Conservation (phyloP, 495 filamentous ascomycete species). For the Viridothelium virens region DNA sequence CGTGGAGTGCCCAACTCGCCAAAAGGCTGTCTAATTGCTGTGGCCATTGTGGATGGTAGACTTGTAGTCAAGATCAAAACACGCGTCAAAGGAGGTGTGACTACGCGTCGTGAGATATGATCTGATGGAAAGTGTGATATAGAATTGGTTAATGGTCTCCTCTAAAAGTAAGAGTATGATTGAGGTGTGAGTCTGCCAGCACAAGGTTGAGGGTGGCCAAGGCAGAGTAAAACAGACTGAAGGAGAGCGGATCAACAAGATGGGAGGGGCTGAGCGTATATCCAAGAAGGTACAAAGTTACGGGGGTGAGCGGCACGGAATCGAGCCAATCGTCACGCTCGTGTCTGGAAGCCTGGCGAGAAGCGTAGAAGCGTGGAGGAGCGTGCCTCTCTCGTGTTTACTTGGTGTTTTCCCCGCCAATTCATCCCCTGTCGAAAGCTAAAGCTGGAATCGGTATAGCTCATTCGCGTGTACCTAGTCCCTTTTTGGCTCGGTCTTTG, state of each 20-base stretch:
- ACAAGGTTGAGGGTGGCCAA: not conserved
- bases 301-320: not conserved
- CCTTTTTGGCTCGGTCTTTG: not conserved
- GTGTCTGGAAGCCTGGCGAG: not conserved
- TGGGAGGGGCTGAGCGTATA: slow-evolving; percentile 8
- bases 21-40: slow-evolving; percentile 35
- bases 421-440: not conserved
- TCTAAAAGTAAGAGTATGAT: not conserved
- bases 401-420: not conserved
- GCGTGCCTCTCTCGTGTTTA: slow-evolving; percentile 11
- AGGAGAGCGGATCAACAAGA: not conserved
- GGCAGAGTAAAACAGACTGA: slow-evolving; percentile 1
- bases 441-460: not conserved
- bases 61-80: not conserved
- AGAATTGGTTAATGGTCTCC: not conserved
- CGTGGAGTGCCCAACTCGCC: slow-evolving; percentile 34
- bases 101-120: not conserved
- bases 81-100: not conserved
- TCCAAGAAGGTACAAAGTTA: not conserved
- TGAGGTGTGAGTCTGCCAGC: not conserved
- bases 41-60: slow-evolving; percentile 24
- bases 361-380: not conserved
- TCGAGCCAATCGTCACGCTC: slow-evolving; percentile 2
- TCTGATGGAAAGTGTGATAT: not conserved
- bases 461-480: not conserved